Conservation (phyloP, 306 rosid species). For the Ceratonia siliqua region DNA sequence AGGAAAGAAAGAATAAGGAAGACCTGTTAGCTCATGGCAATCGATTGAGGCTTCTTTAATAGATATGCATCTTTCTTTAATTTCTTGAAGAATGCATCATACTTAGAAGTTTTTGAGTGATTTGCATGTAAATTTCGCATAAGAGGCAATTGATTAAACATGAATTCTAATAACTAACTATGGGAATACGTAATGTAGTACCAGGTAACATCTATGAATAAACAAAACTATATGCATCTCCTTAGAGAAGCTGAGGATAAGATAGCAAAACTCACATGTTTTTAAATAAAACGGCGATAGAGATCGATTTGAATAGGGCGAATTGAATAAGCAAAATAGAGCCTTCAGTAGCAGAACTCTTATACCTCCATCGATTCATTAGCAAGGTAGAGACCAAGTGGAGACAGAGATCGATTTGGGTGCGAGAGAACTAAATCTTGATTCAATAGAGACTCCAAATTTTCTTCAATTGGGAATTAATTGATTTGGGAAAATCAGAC, state of each 20-base stretch:
- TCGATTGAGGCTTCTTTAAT: slow-evolving; percentile 36
- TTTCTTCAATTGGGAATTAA: no score
- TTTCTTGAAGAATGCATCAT: slow-evolving; percentile 76
- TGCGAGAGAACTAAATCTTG: no score
- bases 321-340: no score
- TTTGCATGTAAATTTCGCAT: slow-evolving; percentile 39
- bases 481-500: no score
- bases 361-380: no score
- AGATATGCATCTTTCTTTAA: slow-evolving; percentile 51
- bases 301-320: no score
- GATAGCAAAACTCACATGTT: slow-evolving; percentile 30
- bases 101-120: slow-evolving; percentile 79
- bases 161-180: slow-evolving; percentile 6
- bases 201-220: background rate
- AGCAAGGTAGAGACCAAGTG: no score
- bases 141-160: slow-evolving; percentile 21
- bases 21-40: background rate
- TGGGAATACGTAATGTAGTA: background rate
- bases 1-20: background rate
- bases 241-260: background rate
- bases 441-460: no score
- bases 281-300: no score
- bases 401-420: no score
- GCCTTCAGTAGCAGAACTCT: no score
- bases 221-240: background rate